Percentiles rank a stretch among this genome's conserved stretches.
phyloP scores from a whole-genome alignment of 2,329 filamentous ascomycete genomes.

The Arthrobotrys sinensis region DNA sequence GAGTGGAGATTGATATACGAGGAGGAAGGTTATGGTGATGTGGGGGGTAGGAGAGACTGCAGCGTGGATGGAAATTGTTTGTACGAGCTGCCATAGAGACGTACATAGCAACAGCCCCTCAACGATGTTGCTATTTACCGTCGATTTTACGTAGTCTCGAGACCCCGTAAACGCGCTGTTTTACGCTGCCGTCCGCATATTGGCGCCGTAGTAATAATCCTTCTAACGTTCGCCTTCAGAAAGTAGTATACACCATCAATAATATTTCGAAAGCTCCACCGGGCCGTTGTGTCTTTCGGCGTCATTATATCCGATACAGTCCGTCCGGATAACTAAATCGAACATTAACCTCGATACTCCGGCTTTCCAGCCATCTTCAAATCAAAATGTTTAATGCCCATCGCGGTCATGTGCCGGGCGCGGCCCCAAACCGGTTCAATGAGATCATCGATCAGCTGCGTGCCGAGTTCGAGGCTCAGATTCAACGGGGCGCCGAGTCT shows the following conservation, averaged over 20 bases:
- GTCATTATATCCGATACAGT: not conserved
- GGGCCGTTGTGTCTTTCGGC: not conserved
- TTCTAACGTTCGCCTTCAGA: not conserved
- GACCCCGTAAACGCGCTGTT: not conserved
- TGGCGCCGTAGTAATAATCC: not conserved
- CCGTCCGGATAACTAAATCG: not conserved
- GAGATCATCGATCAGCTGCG: constrained; percentile 94
- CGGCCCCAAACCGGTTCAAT: constrained; percentile 81
- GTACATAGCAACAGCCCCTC: constrained; percentile 2
- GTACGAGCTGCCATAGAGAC: not conserved
- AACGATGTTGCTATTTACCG: not conserved
- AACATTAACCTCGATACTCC: constrained; percentile 19
- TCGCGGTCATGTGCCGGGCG: constrained; percentile 79
- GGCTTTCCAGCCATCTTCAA: constrained; percentile 24
- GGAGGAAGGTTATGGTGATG: not conserved
- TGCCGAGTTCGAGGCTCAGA: constrained; percentile 89
- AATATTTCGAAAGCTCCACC: not conserved
- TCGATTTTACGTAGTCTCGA: constrained; percentile 6
- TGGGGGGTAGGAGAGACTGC: not conserved
- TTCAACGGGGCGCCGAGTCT: constrained; percentile 85
- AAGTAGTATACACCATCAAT: not conserved
- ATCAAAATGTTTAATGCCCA: constrained; percentile 86
- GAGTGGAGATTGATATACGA: not conserved
- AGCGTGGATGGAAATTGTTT: not conserved
- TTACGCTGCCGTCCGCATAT: too few relatives aligned